phyloP scores from a whole-genome alignment of 1,284 basidiomycete species.

The Leucoagaricus sp. region DNA sequence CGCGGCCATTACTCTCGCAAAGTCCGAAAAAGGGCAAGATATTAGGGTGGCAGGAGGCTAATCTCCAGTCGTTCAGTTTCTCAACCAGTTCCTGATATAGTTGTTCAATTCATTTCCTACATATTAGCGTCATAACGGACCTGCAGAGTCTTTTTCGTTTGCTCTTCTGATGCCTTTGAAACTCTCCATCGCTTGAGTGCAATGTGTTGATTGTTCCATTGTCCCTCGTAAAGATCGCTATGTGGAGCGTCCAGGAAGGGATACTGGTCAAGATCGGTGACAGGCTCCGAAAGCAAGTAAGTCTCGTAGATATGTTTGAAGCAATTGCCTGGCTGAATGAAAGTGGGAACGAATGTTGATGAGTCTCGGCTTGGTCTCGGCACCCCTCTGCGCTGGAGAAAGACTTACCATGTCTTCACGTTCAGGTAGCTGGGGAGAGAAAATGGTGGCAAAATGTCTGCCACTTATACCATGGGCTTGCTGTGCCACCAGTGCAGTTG shows the following conservation, averaged over 20 bases:
- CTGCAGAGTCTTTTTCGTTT: neutral
- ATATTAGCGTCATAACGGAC: neutral
- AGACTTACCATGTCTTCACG: too few relatives aligned
- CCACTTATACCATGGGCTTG: too few relatives aligned
- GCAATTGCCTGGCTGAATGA: too few relatives aligned
- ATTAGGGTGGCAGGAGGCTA: constrained; percentile 1
- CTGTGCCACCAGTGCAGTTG: too few relatives aligned
- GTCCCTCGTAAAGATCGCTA: neutral
- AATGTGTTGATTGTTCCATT: neutral
- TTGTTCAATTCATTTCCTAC: neutral
- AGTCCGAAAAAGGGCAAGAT: constrained; percentile 2
- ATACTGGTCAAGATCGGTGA: neutral
- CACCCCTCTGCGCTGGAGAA: too few relatives aligned
- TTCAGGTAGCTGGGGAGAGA: too few relatives aligned
- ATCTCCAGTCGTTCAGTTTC: constrained; percentile 11
- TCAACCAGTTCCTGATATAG: neutral
- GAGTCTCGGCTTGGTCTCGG: too few relatives aligned
- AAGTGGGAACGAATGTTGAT: too few relatives aligned
- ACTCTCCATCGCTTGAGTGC: constrained; percentile 1
- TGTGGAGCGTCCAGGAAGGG: neutral
- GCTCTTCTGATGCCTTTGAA: neutral
- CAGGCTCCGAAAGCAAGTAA: neutral
- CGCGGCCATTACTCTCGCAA: neutral
- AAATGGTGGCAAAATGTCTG: too few relatives aligned
- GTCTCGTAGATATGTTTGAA: neutral